phyloP scores from a whole-genome alignment of 2,329 filamentous ascomycete genomes.

The Epichloe hybrida region DNA sequence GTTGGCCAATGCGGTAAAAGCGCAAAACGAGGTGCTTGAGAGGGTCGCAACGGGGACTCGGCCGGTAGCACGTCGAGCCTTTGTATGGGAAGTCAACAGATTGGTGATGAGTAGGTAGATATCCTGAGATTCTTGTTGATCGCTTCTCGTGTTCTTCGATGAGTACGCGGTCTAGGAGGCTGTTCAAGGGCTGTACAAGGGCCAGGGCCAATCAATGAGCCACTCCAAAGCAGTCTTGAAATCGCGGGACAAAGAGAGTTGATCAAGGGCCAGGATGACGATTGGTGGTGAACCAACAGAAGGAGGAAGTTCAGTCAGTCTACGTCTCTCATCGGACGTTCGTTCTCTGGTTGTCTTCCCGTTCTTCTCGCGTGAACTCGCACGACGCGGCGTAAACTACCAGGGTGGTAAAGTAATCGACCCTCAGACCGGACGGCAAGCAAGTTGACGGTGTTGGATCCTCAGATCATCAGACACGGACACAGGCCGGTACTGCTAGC shows the following conservation, averaged over 20 bases:
- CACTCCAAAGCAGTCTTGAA: not conserved
- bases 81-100: not conserved
- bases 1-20: not conserved
- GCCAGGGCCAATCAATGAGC: not conserved
- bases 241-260: not conserved
- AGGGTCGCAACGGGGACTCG: not conserved
- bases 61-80: not conserved
- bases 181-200: not conserved
- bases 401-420: conserved; percentile 4
- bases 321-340: conserved; percentile 5
- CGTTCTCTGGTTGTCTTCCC: not conserved
- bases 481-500: not conserved
- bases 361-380: conserved; percentile 4
- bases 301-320: not conserved
- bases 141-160: not conserved
- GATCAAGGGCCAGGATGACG: not conserved
- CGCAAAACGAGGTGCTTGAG: not conserved
- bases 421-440: not conserved
- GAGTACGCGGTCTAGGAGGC: not conserved
- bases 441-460: not conserved
- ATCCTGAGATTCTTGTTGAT: not conserved
- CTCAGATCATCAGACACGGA: not conserved
- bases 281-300: not conserved
- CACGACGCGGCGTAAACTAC: conserved; percentile 4
- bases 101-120: not conserved